Evolutionary conservation across 768 basidiomycete species (phyloP), one percentile per base, ranked within the genome.

Genomic region (Mycena leptocephala): DNA sequence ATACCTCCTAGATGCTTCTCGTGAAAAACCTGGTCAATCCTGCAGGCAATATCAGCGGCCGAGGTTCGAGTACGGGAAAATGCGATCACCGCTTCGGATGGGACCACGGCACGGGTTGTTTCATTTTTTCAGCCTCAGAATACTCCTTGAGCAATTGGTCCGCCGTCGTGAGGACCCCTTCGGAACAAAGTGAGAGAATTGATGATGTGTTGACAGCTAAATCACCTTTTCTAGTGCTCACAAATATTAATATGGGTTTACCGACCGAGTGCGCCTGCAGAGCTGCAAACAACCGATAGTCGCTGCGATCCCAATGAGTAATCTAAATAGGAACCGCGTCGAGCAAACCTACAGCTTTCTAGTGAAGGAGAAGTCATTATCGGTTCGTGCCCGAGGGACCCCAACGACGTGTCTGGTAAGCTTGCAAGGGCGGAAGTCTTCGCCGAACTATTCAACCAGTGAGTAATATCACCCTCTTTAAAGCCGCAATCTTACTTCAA

Each of bases 201-300:
- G 48, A 46, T 9, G 13, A 46, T 16, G 9, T 14, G 5, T 14
- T 3, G 64, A 43, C 28, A 35, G 56, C 28, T 46, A 5, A 69
- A 64, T 48, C 78, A 94, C 96, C 94, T 88, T 95, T 97, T 78
- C 98, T 90, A 2, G 98, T 99, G 22, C 96, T 88, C 76, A 94
- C 95, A 82, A 99, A 99, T 10, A 99, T 85, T 62, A 99, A 85
- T 22, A 96, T 94, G 0, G 98, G 97, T 82, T 97, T 97, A 33
- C 94, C 92, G 18, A 88, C 86, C 0, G 94, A 92, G 80, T 97
- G 92, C 77, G 92, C 87, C 76, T 93, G 91, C 73, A 99, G 87
- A n/a, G 94, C 82, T 0, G 88, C 80, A 80, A 94, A 97, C 11
- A 99, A 83, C 75, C 92, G 94, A 79, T 84, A 89, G 81, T 97